Evolutionary conservation across 116 monocot genomes (phyloP), one percentile per base, ranked within the genome.

Genomic region (Iris pallida): DNA sequence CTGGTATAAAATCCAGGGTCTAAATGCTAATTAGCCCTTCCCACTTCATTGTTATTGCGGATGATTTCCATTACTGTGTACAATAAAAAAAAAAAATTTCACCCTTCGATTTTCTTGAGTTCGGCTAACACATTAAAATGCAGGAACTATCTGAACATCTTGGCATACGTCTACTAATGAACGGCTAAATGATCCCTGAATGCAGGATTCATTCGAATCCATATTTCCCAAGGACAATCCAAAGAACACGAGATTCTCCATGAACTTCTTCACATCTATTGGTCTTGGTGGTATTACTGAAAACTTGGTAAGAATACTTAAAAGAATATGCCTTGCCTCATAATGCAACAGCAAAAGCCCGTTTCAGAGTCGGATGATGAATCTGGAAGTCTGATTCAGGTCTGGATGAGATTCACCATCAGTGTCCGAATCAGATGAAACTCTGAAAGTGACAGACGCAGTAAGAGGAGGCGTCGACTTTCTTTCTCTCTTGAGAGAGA

Each of bases 271-370:
- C 69, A 92, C 96, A 6, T 96, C 96, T 4, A 92, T 96, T 62
- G 96, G 96, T 52, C 74, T 96, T 7, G 96, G 96, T 55, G 96
- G 96, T 46, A 96, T 92, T 52, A 96, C 96, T 9, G 96, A 96
- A 68, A 96, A 53, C 70, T 63, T 96, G 57, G 81, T 92, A 14
- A 14, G 96, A 92, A 68, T 89, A 96, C 66, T 69, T 96, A 61
- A 96, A 96, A 92, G 69, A 96, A 92, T 53, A 96, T 96, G 96
- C 96, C 96, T 1, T 79, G 96, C 8, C 82, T 96, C 16, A 96
- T 96, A 57, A 96, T 96, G 96, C 91, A 95, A 66, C 93, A 91
- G 55, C 95, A 95, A 59, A 83, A 89, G 63, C 73, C 84, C 9
- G 72, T 67, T 4, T 68, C 80, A 2, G 83, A 88, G n/a, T 94